These are phyloP conservation scores for Cladorrhinum samala DNA, from an alignment of 495 filamentous ascomycete genomes.

Conservation along the genomic window DNA sequence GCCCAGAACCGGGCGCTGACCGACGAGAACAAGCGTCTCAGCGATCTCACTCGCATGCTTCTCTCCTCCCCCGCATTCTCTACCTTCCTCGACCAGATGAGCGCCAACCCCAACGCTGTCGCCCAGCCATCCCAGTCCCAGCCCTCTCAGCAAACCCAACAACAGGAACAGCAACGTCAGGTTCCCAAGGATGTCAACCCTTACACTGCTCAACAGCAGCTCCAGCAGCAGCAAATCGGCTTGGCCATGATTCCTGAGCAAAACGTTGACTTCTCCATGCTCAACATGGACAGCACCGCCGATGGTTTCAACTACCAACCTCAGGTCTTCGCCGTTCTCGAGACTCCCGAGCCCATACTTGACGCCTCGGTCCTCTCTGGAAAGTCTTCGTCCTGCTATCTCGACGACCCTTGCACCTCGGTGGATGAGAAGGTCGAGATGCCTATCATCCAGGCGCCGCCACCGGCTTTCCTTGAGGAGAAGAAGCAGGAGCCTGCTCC, in stretches of 20 bases:
- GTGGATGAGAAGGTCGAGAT: conserved; percentile 41
- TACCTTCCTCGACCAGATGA: conserved; percentile 69
- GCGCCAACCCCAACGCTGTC: conserved; percentile 24
- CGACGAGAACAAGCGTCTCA: conserved; percentile 74
- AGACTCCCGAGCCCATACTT: conserved; percentile 62
- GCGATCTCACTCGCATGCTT: conserved; percentile 72
- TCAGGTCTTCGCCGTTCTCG: conserved; percentile 72
- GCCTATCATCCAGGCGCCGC: conserved; percentile 36
- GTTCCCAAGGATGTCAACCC: conserved; percentile 60
- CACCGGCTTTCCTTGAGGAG: conserved; percentile 27
- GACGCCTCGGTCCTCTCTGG: conserved; percentile 59
- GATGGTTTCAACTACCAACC: conserved; percentile 61
- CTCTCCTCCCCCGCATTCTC: conserved; percentile 83
- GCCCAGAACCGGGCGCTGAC: conserved; percentile 64
- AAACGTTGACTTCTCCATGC: conserved; percentile 57
- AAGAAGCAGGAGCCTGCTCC: conserved; percentile 21
- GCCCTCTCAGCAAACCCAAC: conserved; percentile 32
- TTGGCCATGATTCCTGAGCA: conserved; percentile 74
- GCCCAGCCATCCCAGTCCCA: conserved; percentile 26
- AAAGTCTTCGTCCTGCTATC: conserved; percentile 52
- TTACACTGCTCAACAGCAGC: conserved; percentile 48
- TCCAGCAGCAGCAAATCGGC: conserved; percentile 53
- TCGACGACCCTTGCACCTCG: conserved; percentile 30
- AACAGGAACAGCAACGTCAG: conserved; percentile 37
- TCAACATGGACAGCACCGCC: conserved; percentile 45